Percentiles rank a stretch among this genome's conserved stretches.
These are phyloP conservation scores for Phaeoacremonium minimum DNA, from an alignment of 2,329 filamentous ascomycete genomes.

Conservation along the genomic window DNA sequence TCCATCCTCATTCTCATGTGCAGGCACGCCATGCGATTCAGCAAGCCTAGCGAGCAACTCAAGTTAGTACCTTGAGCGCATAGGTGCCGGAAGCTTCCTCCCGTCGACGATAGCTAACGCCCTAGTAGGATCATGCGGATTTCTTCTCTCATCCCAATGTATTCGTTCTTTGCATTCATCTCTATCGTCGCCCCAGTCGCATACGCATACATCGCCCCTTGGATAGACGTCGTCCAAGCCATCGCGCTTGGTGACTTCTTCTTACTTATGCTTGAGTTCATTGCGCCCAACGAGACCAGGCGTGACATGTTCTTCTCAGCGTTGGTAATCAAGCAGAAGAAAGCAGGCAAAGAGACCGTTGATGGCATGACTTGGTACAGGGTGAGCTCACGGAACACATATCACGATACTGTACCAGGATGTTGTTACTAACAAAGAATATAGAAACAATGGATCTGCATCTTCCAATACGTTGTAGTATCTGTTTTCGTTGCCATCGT, in stretches of 20 bases:
- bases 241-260: slow-evolving; percentile 37
- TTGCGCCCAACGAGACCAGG: slow-evolving; percentile 26
- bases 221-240: slow-evolving; percentile 31
- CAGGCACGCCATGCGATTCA: slow-evolving; percentile 22
- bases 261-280: slow-evolving; percentile 35
- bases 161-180: slow-evolving; percentile 32
- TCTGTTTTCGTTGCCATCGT: slow-evolving; percentile 34
- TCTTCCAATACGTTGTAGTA: slow-evolving; percentile 35
- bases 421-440: slow-evolving; percentile 1
- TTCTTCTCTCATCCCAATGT: slow-evolving; percentile 32
- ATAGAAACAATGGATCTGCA: slow-evolving; percentile 23
- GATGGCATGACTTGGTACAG: slow-evolving; percentile 26
- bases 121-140: slow-evolving; percentile 36
- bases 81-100: too few relatives aligned
- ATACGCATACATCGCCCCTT: slow-evolving; percentile 32
- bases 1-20: slow-evolving; percentile 8
- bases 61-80: slow-evolving; percentile 29
- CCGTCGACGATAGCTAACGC: too few relatives aligned
- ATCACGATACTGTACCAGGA: not conserved
- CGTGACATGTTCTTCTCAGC: slow-evolving; percentile 30
- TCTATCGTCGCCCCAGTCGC: slow-evolving; percentile 28
- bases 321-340: slow-evolving; percentile 22
- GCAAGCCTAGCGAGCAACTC: slow-evolving; percentile 33
- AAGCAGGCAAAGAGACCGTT: slow-evolving; percentile 12
- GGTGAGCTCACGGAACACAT: too few relatives aligned